These are phyloP conservation scores for Vigna hirtella DNA, from an alignment of 306 rosid species.

Conservation along the genomic window DNA sequence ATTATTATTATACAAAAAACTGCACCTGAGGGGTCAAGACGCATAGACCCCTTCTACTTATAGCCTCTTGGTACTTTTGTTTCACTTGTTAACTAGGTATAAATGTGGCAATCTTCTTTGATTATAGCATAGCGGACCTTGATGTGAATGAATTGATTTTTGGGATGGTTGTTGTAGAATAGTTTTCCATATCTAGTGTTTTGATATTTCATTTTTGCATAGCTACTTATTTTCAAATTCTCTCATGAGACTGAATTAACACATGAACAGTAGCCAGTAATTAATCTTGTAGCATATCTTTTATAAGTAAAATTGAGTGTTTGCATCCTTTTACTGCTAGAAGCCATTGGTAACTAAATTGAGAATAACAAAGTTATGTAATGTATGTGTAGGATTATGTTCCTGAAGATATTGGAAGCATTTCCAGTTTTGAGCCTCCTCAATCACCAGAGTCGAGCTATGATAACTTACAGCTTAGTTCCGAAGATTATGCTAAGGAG, in stretches of 20 bases:
- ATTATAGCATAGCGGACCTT: not conserved
- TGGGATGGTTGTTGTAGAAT: not conserved
- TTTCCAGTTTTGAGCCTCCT: conserved; percentile 86
- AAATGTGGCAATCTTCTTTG: conserved; percentile 1
- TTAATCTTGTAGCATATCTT: conserved; percentile 20
- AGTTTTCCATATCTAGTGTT: not conserved
- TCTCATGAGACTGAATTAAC: conserved; percentile 21
- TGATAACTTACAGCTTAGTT: conserved; percentile 64
- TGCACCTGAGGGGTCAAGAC: not conserved
- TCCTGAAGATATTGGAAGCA: conserved; percentile 92
- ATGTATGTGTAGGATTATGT: conserved; percentile 70
- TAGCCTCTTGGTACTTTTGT: conserved; percentile 4
- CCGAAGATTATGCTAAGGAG: conserved; percentile 91
- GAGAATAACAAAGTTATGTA: not conserved
- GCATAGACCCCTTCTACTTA: conserved; percentile 13
- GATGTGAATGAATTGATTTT: not conserved
- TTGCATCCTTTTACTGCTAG: conserved; percentile 9
- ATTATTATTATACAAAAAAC: conserved; percentile 9
- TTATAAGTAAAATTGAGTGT: not conserved
- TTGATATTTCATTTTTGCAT: not conserved
- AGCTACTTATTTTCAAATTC: not conserved
- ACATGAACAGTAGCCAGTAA: not conserved
- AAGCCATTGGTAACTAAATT: conserved; percentile 12
- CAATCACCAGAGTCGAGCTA: conserved; percentile 89
- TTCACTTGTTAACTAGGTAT: conserved; percentile 7